Base-by-base conservation (phyloP, 2,329 filamentous ascomycete species). In the Amesomyces nigricolor region DNA sequence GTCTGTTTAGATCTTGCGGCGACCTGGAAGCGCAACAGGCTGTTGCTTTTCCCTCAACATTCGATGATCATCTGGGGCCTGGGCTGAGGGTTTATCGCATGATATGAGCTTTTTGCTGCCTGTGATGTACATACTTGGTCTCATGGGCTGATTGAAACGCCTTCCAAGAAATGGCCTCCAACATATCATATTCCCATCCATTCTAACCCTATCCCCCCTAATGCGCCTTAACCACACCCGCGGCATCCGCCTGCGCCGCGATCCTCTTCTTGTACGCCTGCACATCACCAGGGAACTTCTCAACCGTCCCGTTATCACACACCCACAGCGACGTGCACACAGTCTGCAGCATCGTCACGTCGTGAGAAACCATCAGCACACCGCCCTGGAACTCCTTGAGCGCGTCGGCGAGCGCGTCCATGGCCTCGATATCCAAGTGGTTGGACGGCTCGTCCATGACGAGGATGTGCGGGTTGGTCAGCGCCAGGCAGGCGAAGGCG, bases 381-480 rank as follows among this genome's bases (percentile, higher is more conserved):
- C 94, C 94, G 59, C 94, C 94, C 74, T 95, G 82, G 75, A 97
- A 99, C 61, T 86, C 82, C 64, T 84, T 81, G 64, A 99, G 77
- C 14, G 94, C 94, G 30, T 87, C 84, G 4, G 89, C 86, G 51
- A 99, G 78, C 10, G 94, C 92, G 71, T 99, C 94, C 94, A 99
- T 96, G 61, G 94, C 94, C 72, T 99, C 94, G 65, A 99, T 97
- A 82, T 99, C 94, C 66, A 99, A 78, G 73, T 99, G 94, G 77
- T 99, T 99, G 61, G 90, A 96, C 70, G 94, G 94, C 73, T 99
- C 94, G 80, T 99, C 94, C 49, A 99, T 88, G 58, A 99, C 92
- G 46, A 99, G 80, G 63, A 99, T 97, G 69, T 99, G 94, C 16
- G 94, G 94, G 72, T 97, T 96, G 47, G 86, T 89, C 62, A 99